Conservation (phyloP, 2,329 filamentous ascomycete species). For the Fusarium incarnatum region DNA sequence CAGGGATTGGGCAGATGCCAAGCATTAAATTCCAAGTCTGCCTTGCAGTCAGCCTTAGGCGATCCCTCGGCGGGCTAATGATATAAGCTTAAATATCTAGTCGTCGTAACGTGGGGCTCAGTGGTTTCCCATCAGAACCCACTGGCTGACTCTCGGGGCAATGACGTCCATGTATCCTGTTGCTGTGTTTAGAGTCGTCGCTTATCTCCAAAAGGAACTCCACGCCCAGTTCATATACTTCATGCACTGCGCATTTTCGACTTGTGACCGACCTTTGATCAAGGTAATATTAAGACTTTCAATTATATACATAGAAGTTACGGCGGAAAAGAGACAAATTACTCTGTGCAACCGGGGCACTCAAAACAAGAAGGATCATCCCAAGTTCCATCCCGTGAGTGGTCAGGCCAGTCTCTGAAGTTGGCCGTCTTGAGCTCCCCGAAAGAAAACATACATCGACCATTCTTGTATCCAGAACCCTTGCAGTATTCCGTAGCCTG, state of each 20-base stretch:
- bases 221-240: background rate
- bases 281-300: background rate
- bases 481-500: background rate
- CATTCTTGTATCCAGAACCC: slow-evolving; percentile 12
- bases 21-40: background rate
- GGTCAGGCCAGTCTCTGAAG: slow-evolving; percentile 9
- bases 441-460: slow-evolving; percentile 12
- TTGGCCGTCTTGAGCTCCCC: background rate
- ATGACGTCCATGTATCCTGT: background rate
- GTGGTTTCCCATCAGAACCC: background rate
- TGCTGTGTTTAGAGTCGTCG: background rate
- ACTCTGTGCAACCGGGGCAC: slow-evolving; percentile 1
- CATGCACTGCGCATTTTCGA: background rate
- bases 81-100: background rate
- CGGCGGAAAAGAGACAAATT: background rate
- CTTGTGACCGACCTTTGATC: too few relatives aligned
- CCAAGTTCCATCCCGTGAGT: slow-evolving; percentile 5
- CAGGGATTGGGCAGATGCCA: background rate
- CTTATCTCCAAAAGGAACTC: background rate
- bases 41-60: background rate
- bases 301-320: background rate
- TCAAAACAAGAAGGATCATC: slow-evolving; percentile 12
- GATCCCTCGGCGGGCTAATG: background rate
- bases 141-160: background rate
- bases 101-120: background rate